Evolutionary conservation across 495 filamentous ascomycete genomes (phyloP).

Genomic region (Tuber microsphaerosporum): DNA sequence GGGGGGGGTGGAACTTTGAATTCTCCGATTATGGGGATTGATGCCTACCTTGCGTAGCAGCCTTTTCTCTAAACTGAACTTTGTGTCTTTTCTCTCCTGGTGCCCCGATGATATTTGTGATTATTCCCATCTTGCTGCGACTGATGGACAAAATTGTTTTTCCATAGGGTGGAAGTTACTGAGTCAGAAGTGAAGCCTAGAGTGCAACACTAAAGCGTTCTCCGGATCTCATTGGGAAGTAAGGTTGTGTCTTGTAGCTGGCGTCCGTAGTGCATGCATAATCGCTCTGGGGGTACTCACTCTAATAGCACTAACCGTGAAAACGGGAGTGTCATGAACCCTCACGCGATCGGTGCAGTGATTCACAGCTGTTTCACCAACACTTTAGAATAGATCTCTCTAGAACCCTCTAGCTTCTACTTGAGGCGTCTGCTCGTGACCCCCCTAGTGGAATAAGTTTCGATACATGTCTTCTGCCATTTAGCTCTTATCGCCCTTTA

Average conservation of each 20-base stretch:
- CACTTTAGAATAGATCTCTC: not conserved
- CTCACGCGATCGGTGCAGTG: not conserved
- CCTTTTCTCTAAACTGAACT: not conserved
- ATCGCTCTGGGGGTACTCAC: not conserved
- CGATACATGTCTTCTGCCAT: too few relatives aligned
- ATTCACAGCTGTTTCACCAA: not conserved
- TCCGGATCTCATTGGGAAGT: not conserved
- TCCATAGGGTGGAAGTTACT: not conserved
- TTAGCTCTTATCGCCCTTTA: too few relatives aligned
- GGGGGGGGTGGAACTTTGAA: not conserved
- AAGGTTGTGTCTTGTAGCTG: not conserved
- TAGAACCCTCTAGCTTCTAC: not conserved
- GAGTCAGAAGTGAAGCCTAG: not conserved
- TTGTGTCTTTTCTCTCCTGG: not conserved
- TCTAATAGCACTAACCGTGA: not conserved
- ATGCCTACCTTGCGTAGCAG: not conserved
- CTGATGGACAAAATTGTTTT: not conserved
- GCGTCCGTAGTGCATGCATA: not conserved
- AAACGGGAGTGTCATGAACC: not conserved
- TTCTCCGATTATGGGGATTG: not conserved
- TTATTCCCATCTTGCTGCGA: not conserved
- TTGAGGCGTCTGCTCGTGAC: not conserved
- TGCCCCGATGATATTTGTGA: not conserved
- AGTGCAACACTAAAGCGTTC: not conserved
- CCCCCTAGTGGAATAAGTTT: not conserved